Base-by-base conservation (phyloP, 345 rosid genomes). In the Rhizophora mangle region DNA sequence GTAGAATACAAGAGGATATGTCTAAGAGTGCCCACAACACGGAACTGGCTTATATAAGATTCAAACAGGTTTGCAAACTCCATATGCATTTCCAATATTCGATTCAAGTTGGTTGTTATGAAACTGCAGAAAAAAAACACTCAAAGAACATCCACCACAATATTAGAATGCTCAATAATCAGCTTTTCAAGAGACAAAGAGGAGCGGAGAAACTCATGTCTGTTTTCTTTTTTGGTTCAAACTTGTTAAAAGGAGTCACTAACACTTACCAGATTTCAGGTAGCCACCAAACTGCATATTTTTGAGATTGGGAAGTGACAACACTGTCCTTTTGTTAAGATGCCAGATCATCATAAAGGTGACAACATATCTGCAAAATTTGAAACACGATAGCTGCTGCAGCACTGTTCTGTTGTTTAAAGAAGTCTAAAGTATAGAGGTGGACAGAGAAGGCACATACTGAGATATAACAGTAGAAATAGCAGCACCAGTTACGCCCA, bases 401-500 rank as follows among this genome's bases (percentile, higher is more conserved):
- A 43, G 18, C 49, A 3, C 49, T 11, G 49, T 43, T 43, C 18
- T 11, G 49, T 13, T 3, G 4, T 13, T 15, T 15, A 43, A 43
- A 43, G 49, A 43, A 43, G 49, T 19, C 49, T 43, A 43, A 32
- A 62, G 56, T 22, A 51, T 62, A n/a, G 22, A 15, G 16, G 4
- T 7, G 3, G 29, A 30, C n/a, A 57, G 27, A n/a, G 32, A 54
- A 31, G 60, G 62, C 16, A 77, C 79, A 39, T 71, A 77, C 84
- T 81, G 81, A 26, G 84, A 81, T 30, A 49, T 67, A 65, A 81
- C 79, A 31, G 81, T 78, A 31, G 84, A 72, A 72, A 81, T 68
- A 62, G 84, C 81, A 47, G 84, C 81, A 60, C 81, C 84, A 54
- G 72, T 72, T 58, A 72, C 70, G 29, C 84, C 84, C 46, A 81